Evolutionary conservation across 1,139 yeast species (phyloP), one percentile per base, ranked within the genome.

Genomic region (Kluyveromyces sp.): DNA sequence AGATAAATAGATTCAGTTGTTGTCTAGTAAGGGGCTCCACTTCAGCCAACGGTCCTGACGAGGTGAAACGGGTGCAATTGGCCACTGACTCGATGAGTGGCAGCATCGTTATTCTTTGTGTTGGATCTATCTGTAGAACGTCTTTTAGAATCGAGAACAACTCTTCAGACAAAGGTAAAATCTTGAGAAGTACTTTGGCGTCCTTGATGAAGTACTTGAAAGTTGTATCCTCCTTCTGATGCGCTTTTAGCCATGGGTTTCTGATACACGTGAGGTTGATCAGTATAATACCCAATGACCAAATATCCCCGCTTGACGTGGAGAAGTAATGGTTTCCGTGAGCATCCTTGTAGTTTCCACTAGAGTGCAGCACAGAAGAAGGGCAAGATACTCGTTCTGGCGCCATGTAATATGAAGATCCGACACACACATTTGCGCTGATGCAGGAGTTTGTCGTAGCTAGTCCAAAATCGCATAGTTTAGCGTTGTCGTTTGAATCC

Each of bases 241-340:
- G 74, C 3, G 96, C 95, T 52, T 81, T 78, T 44, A 87, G 77
- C 96, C 96, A 88, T 16, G 96, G 96, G 58, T 88, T 88, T 60
- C 95, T 74, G 37, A 87, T 80, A 55, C 95, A 85, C 12, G 86
- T 74, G 42, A 88, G 70, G 59, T 88, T 88, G 49, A 88, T 78
- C 46, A 88, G 69, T 30, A 88, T 79, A 25, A 88, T 81, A 2
- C 94, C 94, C 43, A 88, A 67, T 1, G 95, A 83, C 96, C 96
- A 88, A 22, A 86, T 75, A 60, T 88, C 96, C 41, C 92, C 88
- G 8, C 86, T 77, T 32, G 75, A 64, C 0, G 94, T 81, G n/a
- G 89, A 88, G 58, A 59, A 63, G 58, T 59, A 61, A 7, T 30
- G 19, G n/a, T 13, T 19, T 13, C 36, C 41, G 9, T 9, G 26